Evolutionary conservation across 2,329 filamentous ascomycete genomes (phyloP).

Genomic region (Acrocalymma vagum): DNA sequence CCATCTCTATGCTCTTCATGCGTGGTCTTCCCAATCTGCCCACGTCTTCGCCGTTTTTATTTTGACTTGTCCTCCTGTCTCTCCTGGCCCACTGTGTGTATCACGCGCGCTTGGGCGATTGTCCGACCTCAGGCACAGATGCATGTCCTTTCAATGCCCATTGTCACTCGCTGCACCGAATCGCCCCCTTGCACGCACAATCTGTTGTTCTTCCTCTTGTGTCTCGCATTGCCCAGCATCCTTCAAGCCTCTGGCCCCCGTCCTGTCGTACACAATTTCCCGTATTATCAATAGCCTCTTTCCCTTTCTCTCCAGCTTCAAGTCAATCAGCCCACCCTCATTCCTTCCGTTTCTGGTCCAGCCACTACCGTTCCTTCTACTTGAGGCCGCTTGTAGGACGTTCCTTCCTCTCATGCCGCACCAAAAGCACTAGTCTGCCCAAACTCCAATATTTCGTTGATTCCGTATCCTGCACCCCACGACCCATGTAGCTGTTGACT

Average conservation of each 20-base stretch:
- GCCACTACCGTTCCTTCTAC: slow-evolving; percentile 3
- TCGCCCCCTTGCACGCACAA: not conserved
- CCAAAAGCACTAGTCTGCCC: not conserved
- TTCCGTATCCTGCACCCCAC: no score
- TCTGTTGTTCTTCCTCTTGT: not conserved
- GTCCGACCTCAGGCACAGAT: slow-evolving; percentile 18
- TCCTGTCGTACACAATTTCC: slow-evolving; percentile 4
- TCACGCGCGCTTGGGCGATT: slow-evolving; percentile 20
- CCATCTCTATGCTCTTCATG: not conserved
- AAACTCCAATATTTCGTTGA: slow-evolving; percentile 6
- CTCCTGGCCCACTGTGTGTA: no score
- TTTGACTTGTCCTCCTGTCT: slow-evolving; percentile 8
- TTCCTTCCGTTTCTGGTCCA: not conserved
- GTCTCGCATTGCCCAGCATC: not conserved
- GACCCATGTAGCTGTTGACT: no score
- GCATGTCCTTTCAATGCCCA: slow-evolving; percentile 20
- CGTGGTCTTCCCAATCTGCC: slow-evolving; percentile 5
- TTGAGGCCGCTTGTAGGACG: slow-evolving; percentile 7
- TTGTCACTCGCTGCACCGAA: slow-evolving; percentile 14
- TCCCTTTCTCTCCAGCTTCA: not conserved
- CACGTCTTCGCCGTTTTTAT: slow-evolving; percentile 7
- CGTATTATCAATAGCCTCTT: not conserved
- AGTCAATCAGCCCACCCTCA: not conserved
- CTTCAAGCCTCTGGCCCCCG: no score
- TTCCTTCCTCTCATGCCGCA: not conserved